These are phyloP conservation scores for Forsythia viridissima DNA, from an alignment of 257 asterid genomes.

Conservation along the genomic window DNA sequence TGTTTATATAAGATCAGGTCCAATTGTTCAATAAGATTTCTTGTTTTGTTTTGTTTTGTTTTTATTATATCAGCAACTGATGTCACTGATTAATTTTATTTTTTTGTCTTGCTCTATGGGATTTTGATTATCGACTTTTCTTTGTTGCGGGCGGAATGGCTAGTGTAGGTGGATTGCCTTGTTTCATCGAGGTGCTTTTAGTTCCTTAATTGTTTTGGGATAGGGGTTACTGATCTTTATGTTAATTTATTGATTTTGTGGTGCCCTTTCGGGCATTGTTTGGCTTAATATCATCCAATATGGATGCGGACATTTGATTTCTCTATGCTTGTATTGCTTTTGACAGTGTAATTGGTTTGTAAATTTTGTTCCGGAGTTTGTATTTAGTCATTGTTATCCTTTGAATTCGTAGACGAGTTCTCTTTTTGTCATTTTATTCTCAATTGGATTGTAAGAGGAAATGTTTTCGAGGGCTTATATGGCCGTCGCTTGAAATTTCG, in stretches of 20 bases:
- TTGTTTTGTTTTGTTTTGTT: not conserved
- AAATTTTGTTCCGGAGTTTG: not conserved
- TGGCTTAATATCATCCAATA: slow-evolving; percentile 3
- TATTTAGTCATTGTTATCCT: not conserved
- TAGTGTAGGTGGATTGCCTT: not conserved
- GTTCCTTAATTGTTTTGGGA: not conserved
- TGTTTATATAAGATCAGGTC: not conserved
- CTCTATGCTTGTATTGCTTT: not conserved
- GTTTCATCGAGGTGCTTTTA: not conserved
- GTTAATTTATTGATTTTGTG: not conserved
- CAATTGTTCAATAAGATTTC: slow-evolving; percentile 11
- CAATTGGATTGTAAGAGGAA: not conserved
- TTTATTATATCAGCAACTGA: not conserved
- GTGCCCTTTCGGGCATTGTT: not conserved
- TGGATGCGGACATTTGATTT: slow-evolving; percentile 3
- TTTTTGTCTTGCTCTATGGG: not conserved
- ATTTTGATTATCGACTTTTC: not conserved
- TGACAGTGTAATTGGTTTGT: slow-evolving; percentile 8
- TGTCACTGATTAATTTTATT: slow-evolving; percentile 8
- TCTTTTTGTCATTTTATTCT: not conserved
- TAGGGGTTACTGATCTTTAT: not conserved
- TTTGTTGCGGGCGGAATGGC: slow-evolving; percentile 5
- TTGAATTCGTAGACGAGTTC: not conserved
- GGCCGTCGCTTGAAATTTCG: slow-evolving; percentile 8
- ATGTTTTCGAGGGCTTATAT: not conserved